A percentile compares a stretch with the other conserved stretches of the same genome.
Conservation (phyloP, 192 early-diverging fungal genomes). For the Hyaloraphidium curvatum region DNA sequence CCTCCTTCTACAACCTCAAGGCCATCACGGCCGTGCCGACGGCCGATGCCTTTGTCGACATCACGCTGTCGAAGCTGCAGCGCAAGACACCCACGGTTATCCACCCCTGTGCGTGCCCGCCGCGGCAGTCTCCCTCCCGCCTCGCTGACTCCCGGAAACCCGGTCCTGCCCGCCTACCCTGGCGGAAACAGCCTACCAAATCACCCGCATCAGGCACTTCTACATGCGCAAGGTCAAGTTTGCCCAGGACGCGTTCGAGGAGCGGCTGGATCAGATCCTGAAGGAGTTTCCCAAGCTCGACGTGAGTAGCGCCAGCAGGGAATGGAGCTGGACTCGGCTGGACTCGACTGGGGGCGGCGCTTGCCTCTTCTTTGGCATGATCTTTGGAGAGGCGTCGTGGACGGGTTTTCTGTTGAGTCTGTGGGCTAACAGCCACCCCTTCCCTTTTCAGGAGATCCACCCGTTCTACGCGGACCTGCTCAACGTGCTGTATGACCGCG, state of each 20-base stretch:
- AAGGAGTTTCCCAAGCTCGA: slow-evolving; percentile 96
- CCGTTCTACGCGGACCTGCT: slow-evolving; percentile 99
- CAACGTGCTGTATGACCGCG: slow-evolving; percentile 99
- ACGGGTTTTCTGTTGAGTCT: too few species aligned
- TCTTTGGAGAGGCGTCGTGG: too few species aligned
- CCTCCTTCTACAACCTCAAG: slow-evolving; percentile 97
- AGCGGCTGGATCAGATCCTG: slow-evolving; percentile 83
- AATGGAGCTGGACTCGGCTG: too few species aligned
- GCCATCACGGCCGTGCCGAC: slow-evolving; percentile 87
- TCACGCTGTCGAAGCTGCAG: slow-evolving; percentile 93
- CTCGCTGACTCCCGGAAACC: too few species aligned
- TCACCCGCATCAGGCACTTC: slow-evolving; percentile 89
- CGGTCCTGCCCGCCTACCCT: too few species aligned
- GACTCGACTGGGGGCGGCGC: too few species aligned
- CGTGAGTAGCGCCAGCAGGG: slow-evolving; percentile 23
- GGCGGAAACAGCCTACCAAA: slow-evolving; percentile 97
- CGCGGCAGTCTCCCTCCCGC: too few species aligned
- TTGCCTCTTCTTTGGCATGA: too few species aligned
- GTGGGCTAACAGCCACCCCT: neutral
- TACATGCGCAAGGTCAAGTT: slow-evolving; percentile 99
- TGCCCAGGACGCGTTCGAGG: slow-evolving; percentile 90
- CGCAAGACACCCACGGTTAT: slow-evolving; percentile 91
- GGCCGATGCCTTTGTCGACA: slow-evolving; percentile 87
- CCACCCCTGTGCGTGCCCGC: too few species aligned
- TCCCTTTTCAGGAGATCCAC: slow-evolving; percentile 65